Evolutionary conservation across 176 grass and related monocot genomes (phyloP).

Genomic region (Oryza nivara): DNA sequence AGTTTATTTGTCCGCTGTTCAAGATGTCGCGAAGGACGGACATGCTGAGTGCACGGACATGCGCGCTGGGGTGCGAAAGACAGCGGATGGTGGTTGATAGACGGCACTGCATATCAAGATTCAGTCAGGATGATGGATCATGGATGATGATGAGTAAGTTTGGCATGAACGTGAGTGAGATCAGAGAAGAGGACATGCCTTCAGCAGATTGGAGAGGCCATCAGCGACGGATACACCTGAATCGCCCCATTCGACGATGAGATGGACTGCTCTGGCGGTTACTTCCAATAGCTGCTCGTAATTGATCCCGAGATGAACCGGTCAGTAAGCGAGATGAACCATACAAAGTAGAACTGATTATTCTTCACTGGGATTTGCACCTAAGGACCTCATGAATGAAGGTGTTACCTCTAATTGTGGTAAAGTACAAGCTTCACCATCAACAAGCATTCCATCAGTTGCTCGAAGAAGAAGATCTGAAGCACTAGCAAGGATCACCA

Average conservation of each 20-base stretch:
- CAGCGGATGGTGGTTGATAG: constrained; percentile 89
- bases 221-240: constrained; percentile 81
- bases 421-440: constrained; percentile 97
- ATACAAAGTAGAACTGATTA: background rate
- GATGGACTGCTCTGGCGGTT: constrained; percentile 90
- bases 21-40: constrained; percentile 88
- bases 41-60: constrained; percentile 90
- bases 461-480: constrained; percentile 93
- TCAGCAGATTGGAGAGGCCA: constrained; percentile 94
- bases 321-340: constrained; percentile 22
- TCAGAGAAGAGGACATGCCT: constrained; percentile 47
- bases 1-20: constrained; percentile 49
- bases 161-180: background rate
- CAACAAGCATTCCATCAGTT: constrained; percentile 97
- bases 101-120: constrained; percentile 79
- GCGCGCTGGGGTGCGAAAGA: constrained; percentile 93
- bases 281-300: constrained; percentile 82
- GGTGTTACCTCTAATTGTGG: constrained; percentile 90
- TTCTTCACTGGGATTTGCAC: background rate
- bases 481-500: constrained; percentile 88
- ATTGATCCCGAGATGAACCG: constrained; percentile 4
- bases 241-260: constrained; percentile 89
- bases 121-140: constrained; percentile 23
- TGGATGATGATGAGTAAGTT: constrained; percentile 8
- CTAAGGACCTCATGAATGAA: constrained; percentile 5